These are phyloP conservation scores for Flammula alnicola DNA, from an alignment of 1,284 basidiomycete genomes.

Conservation along the genomic window DNA sequence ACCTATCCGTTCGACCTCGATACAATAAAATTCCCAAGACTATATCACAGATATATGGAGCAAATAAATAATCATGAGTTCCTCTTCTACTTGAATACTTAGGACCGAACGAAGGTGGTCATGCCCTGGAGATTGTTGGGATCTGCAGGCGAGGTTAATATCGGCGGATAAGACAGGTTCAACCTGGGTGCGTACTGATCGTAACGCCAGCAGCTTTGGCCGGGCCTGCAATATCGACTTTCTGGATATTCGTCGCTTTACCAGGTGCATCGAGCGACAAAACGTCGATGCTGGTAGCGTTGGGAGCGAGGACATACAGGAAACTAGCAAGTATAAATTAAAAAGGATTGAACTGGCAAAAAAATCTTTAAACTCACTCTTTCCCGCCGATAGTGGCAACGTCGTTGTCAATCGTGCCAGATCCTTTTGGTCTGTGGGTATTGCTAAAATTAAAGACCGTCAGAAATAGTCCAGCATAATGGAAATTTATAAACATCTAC, in stretches of 20 bases:
- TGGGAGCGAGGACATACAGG: constrained; percentile 48
- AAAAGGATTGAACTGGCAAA: neutral
- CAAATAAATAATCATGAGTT: too few species aligned
- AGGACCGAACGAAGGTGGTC: constrained; percentile 44
- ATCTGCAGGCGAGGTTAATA: constrained; percentile 27
- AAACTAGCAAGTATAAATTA: constrained; percentile 37
- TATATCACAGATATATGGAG: too few species aligned
- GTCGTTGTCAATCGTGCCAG: constrained; percentile 52
- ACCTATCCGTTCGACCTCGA: too few species aligned
- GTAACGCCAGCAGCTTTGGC: constrained; percentile 41
- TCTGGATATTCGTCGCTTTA: constrained; percentile 41
- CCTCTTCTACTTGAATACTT: too few species aligned
- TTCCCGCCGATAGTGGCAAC: constrained; percentile 46
- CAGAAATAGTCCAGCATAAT: neutral
- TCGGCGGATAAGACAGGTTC: neutral
- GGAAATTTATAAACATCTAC: constrained; percentile 22
- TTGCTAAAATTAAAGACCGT: constrained; percentile 33
- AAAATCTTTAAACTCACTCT: constrained; percentile 53
- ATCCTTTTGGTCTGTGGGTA: constrained; percentile 41
- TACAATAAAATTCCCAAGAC: too few species aligned
- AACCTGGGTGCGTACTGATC: constrained; percentile 35
- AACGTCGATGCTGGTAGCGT: constrained; percentile 45
- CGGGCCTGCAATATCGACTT: constrained; percentile 43
- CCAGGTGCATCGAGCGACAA: constrained; percentile 46
- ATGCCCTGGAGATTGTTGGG: constrained; percentile 47